Percentiles rank a stretch among this genome's conserved stretches.
Evolutionary conservation across 2,329 filamentous ascomycete genomes (phyloP).

Genomic region (Metarhizium humberi): DNA sequence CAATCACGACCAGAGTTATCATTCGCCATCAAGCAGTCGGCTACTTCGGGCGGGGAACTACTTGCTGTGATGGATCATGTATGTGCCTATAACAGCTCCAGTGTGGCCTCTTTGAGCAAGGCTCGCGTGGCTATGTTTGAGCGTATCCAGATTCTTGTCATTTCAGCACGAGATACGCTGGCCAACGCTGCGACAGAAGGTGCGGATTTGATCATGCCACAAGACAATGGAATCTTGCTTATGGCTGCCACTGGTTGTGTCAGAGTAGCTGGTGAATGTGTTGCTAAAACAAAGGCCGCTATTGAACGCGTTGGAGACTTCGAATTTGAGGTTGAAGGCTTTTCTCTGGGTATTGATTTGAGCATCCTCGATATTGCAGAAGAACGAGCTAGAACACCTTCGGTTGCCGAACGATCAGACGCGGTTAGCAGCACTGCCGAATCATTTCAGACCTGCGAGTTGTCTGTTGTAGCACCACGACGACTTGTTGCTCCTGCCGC

Average conservation of each 20-base stretch:
- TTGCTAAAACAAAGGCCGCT: constrained; percentile 74
- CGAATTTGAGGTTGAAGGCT: constrained; percentile 64
- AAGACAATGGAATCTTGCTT: constrained; percentile 67
- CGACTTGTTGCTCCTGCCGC: constrained; percentile 32
- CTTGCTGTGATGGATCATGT: constrained; percentile 74
- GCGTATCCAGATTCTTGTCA: constrained; percentile 70
- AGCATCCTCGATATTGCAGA: constrained; percentile 35
- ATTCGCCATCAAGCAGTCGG: constrained; percentile 72
- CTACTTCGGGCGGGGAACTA: constrained; percentile 70
- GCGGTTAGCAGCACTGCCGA: constrained; percentile 29
- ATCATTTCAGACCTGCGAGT: constrained; percentile 27
- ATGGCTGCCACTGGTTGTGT: constrained; percentile 80
- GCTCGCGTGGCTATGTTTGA: constrained; percentile 71
- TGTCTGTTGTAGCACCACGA: constrained; percentile 20
- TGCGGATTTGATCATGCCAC: constrained; percentile 70
- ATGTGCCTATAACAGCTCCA: constrained; percentile 64
- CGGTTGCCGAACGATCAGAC: constrained; percentile 25
- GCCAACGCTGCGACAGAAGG: constrained; percentile 57
- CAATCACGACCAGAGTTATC: constrained; percentile 78
- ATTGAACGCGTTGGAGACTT: constrained; percentile 89
- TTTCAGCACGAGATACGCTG: constrained; percentile 72
- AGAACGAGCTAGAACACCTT: constrained; percentile 23
- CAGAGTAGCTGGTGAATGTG: constrained; percentile 81
- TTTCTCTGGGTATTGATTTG: constrained; percentile 46
- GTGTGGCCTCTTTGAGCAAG: constrained; percentile 55